phyloP scores from a whole-genome alignment of 805 yeast genomes.

The Hanseniaspora jakobsenii region DNA sequence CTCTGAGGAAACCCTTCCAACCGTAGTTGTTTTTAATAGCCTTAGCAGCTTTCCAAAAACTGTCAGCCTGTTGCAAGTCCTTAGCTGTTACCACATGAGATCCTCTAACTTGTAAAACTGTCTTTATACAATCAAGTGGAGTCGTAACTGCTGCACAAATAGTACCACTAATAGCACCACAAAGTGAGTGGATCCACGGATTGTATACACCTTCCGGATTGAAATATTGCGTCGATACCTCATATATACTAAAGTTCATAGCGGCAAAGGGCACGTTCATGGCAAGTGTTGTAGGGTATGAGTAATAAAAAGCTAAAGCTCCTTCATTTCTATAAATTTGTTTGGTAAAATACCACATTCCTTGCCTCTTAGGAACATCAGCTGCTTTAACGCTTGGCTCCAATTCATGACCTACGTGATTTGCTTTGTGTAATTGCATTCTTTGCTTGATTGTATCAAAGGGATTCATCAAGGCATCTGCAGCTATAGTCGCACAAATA shows the following conservation, averaged over 20 bases:
- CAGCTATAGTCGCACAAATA: constrained; percentile 79
- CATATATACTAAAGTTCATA: constrained; percentile 84
- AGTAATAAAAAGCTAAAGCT: constrained; percentile 68
- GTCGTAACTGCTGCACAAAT: constrained; percentile 89
- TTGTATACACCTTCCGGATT: constrained; percentile 73
- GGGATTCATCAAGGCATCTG: constrained; percentile 95
- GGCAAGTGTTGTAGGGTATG: constrained; percentile 86
- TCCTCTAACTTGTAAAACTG: constrained; percentile 76
- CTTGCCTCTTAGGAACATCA: too few relatives aligned
- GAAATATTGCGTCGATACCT: constrained; percentile 59
- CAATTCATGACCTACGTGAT: constrained; percentile 15
- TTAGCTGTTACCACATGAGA: constrained; percentile 32
- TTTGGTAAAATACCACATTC: constrained; percentile 25
- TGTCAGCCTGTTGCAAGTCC: constrained; percentile 39
- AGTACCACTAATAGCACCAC: constrained; percentile 92
- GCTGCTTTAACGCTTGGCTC: too few relatives aligned
- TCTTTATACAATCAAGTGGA: constrained; percentile 87
- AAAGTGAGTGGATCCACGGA: constrained; percentile 80
- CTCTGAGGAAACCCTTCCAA: constrained; percentile 59
- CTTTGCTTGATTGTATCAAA: constrained; percentile 91
- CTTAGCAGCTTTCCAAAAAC: constrained; percentile 58
- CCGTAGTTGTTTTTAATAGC: constrained; percentile 56
- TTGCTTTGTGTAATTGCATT: constrained; percentile 52
- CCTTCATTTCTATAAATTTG: constrained; percentile 53
- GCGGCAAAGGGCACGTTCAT: constrained; percentile 94